Evolutionary conservation across 768 basidiomycete genomes (phyloP), one percentile per base, ranked within the genome.

Genomic region (Tylopilus balloui): DNA sequence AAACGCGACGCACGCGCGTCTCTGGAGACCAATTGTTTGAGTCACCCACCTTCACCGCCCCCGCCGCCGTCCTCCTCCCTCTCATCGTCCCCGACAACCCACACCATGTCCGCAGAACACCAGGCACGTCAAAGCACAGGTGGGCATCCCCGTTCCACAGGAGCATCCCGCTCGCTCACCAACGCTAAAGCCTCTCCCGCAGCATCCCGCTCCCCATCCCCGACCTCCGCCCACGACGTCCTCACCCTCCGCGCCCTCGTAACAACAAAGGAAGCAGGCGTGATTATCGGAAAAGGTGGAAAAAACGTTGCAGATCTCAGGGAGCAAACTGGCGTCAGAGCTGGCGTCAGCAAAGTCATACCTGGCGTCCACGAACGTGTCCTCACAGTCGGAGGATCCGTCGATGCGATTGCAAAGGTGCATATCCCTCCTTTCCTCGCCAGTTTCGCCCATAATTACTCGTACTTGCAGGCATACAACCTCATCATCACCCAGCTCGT

Each of bases 341-440:
- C 96, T 54, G 96, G 96, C 66, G 96, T 99, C 70, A 93, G 88
- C 79, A 98, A 96, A 70, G 95, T 97, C 77, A 92, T 95, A 51
- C 83, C 86, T 48, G 96, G 96, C 62, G 92, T 99, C 52, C 93
- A 96, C 68, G 96, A 99, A 73, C 88, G 96, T 61, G 93, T 98
- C 66, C 83, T 99, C 67, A 92, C 88, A 61, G 87, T 98, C 70
- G 85, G 83, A 52, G 96, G 96, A 49, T 79, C 87, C 38, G 86
- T 96, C 60, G 92, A 98, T 61, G 85, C 83, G 54, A 91, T 99
- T 54, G 86, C 94, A 60, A 89, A 92, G 79, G 93, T 90, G 55
- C 32, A 75, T 19, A 4, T 11, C 0, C 2, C 69, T 15, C 21
- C 27, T 47, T n/a, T 0, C 24, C n/a, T 23, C n/a, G 0, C 23